Evolutionary conservation across 2,329 filamentous ascomycete genomes (phyloP).

Genomic region (Scortechinia acanthostroma): DNA sequence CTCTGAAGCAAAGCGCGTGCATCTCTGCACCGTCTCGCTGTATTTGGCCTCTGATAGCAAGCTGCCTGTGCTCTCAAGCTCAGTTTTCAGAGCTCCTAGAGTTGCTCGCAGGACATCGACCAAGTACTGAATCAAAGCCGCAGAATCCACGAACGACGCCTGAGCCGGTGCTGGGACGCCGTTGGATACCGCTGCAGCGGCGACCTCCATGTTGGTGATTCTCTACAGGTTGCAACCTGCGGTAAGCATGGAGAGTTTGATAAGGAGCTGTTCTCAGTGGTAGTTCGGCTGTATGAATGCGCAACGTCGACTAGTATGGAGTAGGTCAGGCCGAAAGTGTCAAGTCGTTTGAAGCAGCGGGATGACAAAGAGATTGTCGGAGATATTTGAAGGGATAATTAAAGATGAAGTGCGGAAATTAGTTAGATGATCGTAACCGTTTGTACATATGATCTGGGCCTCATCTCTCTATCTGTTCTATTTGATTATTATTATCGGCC

Average conservation of each 20-base stretch:
- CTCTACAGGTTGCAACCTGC: not conserved
- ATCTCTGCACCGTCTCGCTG: conserved; percentile 77
- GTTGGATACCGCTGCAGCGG: conserved; percentile 33
- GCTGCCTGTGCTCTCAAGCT: conserved; percentile 76
- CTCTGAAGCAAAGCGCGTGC: conserved; percentile 82
- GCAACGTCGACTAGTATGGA: no score
- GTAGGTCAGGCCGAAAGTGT: no score
- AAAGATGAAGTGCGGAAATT: no score
- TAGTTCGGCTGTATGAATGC: no score
- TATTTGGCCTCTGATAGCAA: conserved; percentile 69
- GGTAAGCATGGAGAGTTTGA: not conserved
- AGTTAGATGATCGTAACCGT: no score
- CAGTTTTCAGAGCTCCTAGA: conserved; percentile 67
- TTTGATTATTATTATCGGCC: no score
- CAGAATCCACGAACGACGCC: conserved; percentile 58
- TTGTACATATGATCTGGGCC: no score
- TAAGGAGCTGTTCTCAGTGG: no score
- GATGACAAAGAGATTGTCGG: no score
- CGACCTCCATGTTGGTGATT: conserved; percentile 36
- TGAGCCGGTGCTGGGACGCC: conserved; percentile 31
- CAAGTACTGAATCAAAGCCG: conserved; percentile 65
- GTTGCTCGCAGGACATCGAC: conserved; percentile 65
- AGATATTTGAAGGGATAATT: no score
- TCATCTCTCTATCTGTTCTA: no score
- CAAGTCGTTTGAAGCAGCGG: no score